Conservation (phyloP, 2,329 filamentous ascomycete species). For the Neonectria sp. region DNA sequence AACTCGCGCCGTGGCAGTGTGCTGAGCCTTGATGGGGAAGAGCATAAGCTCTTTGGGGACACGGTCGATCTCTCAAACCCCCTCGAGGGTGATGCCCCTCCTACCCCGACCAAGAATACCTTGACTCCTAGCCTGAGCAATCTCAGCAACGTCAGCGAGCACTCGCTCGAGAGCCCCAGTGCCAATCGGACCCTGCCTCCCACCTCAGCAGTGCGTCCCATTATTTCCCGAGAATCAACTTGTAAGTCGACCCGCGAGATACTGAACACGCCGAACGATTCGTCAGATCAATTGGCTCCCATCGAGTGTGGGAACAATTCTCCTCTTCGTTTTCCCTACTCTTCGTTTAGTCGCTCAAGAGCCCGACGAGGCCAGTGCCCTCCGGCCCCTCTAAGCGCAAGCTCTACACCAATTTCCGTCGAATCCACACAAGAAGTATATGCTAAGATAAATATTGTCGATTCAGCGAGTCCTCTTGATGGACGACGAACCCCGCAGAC, state of each 20-base stretch:
- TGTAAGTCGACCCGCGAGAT: slow-evolving; percentile 60
- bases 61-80: slow-evolving; percentile 44
- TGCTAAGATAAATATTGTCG: slow-evolving; percentile 65
- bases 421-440: slow-evolving; percentile 56
- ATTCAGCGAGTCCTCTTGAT: slow-evolving; percentile 75
- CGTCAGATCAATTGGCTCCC: slow-evolving; percentile 45
- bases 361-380: slow-evolving; percentile 50
- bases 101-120: slow-evolving; percentile 89
- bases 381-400: slow-evolving; percentile 53
- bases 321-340: slow-evolving; percentile 52
- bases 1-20: slow-evolving; percentile 76
- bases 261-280: slow-evolving; percentile 31
- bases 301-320: slow-evolving; percentile 52
- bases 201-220: slow-evolving; percentile 58
- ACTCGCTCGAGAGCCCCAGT: slow-evolving; percentile 61
- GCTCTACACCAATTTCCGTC: slow-evolving; percentile 46
- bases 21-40: slow-evolving; percentile 85
- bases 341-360: slow-evolving; percentile 56
- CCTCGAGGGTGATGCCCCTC: slow-evolving; percentile 78
- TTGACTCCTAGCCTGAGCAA: slow-evolving; percentile 60
- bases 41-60: slow-evolving; percentile 66
- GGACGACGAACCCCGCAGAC: slow-evolving; percentile 80
- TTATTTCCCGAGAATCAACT: slow-evolving; percentile 55
- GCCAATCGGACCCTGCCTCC: slow-evolving; percentile 61
- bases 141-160: slow-evolving; percentile 55